Evolutionary conservation across 805 yeast genomes (phyloP).

Genomic region (Suhomyces sp.): DNA sequence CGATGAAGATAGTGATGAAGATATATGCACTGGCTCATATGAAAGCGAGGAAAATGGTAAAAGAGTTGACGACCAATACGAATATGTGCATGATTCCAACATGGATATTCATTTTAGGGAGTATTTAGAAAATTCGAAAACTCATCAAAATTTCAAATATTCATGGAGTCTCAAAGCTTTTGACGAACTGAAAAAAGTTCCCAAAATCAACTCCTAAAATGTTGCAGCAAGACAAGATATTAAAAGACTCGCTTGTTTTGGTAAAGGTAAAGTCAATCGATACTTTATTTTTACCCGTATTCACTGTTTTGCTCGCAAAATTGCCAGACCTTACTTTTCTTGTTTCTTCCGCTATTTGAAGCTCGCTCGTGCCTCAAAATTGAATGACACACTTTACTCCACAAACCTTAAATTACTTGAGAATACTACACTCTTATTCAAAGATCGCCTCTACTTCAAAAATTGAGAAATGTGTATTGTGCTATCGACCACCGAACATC

Average conservation of each 20-base stretch:
- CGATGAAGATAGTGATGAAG: conserved; percentile 1
- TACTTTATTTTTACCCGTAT: neutral
- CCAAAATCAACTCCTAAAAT: neutral
- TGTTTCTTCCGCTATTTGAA: neutral
- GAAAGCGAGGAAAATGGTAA: neutral
- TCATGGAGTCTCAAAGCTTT: neutral
- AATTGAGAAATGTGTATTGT: conserved; percentile 70
- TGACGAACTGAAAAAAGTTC: neutral
- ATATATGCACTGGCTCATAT: neutral
- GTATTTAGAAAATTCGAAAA: neutral
- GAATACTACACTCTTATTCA: neutral
- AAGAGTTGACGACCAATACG: neutral
- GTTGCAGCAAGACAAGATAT: neutral
- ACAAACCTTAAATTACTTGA: neutral
- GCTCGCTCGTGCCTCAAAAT: neutral
- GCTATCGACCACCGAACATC: conserved; percentile 63
- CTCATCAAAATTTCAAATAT: neutral
- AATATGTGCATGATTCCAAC: neutral
- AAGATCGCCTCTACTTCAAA: neutral
- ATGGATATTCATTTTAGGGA: neutral
- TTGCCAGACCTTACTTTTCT: neutral
- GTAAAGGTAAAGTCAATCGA: neutral
- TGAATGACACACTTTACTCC: neutral
- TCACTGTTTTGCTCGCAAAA: neutral
- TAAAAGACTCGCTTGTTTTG: neutral